These are phyloP conservation scores for Dentipellis sp. DNA, from an alignment of 768 basidiomycete genomes.

Conservation along the genomic window DNA sequence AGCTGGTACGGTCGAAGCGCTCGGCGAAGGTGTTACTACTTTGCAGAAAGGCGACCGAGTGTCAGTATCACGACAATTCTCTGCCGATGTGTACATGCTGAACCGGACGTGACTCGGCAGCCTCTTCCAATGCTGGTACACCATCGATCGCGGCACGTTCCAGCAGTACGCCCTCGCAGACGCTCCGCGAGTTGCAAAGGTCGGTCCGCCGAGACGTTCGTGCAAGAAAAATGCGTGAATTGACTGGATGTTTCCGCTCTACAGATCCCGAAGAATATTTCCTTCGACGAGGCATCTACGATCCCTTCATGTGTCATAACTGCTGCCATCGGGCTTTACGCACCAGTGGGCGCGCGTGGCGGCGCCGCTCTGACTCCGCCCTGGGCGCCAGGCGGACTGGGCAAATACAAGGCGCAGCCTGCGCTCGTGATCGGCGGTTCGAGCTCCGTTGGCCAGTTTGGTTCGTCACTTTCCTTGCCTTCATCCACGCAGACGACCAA, in stretches of 20 bases:
- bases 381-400: conserved; percentile 7
- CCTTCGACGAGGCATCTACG: conserved; percentile 17
- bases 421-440: conserved; percentile 14
- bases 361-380: conserved; percentile 2
- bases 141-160: conserved; percentile 1
- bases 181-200: conserved; percentile 8
- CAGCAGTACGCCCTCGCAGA: conserved; percentile 13
- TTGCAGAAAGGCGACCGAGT: no score
- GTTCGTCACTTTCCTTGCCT: not conserved
- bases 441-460: conserved; percentile 14
- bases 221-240: not conserved
- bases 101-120: not conserved
- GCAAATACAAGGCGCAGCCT: conserved; percentile 6
- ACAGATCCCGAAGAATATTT: conserved; percentile 13
- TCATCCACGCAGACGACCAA: not conserved
- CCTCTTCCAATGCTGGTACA: conserved; percentile 4
- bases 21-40: no score
- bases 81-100: not conserved
- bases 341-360: not conserved
- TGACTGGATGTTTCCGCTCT: not conserved
- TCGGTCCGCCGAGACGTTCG: not conserved
- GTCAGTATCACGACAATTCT: no score
- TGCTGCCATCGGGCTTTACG: conserved; percentile 17
- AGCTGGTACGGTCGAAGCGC: no score
- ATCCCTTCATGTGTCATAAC: conserved; percentile 17